These are phyloP conservation scores for Venturia effusa DNA, from an alignment of 2,329 filamentous ascomycete genomes.

Conservation along the genomic window DNA sequence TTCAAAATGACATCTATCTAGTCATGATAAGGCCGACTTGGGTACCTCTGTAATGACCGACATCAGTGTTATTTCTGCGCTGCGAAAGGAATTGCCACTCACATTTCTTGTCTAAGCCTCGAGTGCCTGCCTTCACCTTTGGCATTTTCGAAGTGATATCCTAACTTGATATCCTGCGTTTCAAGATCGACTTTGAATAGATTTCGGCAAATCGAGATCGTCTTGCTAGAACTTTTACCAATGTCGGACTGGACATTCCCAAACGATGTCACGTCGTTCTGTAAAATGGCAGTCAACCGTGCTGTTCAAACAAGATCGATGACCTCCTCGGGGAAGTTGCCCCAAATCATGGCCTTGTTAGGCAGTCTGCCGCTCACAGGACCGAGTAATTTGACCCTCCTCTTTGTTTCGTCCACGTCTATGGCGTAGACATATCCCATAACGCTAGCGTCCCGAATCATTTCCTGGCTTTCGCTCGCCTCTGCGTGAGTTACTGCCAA, in stretches of 20 bases:
- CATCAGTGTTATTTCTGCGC: too few relatives aligned
- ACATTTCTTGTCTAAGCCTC: too few relatives aligned
- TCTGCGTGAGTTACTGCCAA: constrained; percentile 76
- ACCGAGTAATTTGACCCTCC: constrained; percentile 68
- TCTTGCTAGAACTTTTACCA: too few relatives aligned
- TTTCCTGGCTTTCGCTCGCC: constrained; percentile 55
- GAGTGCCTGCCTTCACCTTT: too few relatives aligned
- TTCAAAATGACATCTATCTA: not conserved
- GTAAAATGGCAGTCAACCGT: too few relatives aligned
- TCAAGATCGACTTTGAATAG: too few relatives aligned
- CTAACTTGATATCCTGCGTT: too few relatives aligned
- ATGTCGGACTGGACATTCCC: too few relatives aligned
- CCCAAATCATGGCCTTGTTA: constrained; percentile 70
- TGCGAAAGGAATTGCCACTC: too few relatives aligned
- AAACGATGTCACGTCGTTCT: too few relatives aligned
- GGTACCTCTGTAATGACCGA: not conserved
- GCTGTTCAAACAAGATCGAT: constrained; percentile 52
- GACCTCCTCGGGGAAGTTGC: constrained; percentile 75
- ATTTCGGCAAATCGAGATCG: too few relatives aligned
- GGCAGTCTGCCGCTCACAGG: constrained; percentile 76
- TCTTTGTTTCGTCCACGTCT: constrained; percentile 77
- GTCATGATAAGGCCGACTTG: not conserved
- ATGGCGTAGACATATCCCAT: constrained; percentile 91
- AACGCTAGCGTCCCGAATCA: constrained; percentile 69
- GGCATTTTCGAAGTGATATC: too few relatives aligned